Percentiles rank a stretch among this genome's conserved stretches.
phyloP scores from a whole-genome alignment of 1,139 yeast genomes.

The Candida mesenterica region DNA sequence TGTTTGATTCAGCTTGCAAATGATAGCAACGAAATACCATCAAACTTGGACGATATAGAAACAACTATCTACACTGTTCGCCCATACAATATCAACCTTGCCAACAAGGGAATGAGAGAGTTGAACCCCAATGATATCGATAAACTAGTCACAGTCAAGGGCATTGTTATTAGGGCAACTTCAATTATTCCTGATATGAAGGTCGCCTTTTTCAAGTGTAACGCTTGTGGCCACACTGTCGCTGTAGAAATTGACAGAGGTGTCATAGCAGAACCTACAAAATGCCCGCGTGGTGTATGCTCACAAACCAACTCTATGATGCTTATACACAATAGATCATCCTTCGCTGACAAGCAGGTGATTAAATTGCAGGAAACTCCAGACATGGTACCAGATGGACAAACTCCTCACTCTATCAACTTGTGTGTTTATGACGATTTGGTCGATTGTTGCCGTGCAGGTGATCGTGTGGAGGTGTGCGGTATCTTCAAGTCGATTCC shows the following conservation, averaged over 20 bases:
- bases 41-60: slow-evolving; percentile 67
- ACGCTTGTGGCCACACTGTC: slow-evolving; percentile 89
- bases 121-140: slow-evolving; percentile 95
- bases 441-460: slow-evolving; percentile 93
- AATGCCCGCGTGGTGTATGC: slow-evolving; percentile 88
- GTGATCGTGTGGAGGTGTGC: slow-evolving; percentile 93
- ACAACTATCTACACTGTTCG: slow-evolving; percentile 82
- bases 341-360: slow-evolving; percentile 93
- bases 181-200: slow-evolving; percentile 97
- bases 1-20: slow-evolving; percentile 78
- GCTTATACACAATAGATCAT: slow-evolving; percentile 84
- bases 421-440: slow-evolving; percentile 93
- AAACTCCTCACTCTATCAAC: slow-evolving; percentile 95
- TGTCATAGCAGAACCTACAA: slow-evolving; percentile 86
- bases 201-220: slow-evolving; percentile 93
- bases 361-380: slow-evolving; percentile 96
- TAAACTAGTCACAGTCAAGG: slow-evolving; percentile 86
- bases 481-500: slow-evolving; percentile 95
- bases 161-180: slow-evolving; percentile 84
- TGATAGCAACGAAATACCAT: slow-evolving; percentile 45
- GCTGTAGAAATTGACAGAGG: slow-evolving; percentile 95
- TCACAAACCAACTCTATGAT: slow-evolving; percentile 87
- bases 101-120: slow-evolving; percentile 84
- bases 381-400: slow-evolving; percentile 97
- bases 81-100: slow-evolving; percentile 72